Conservation (phyloP, 768 basidiomycete species). For the Sutorius australiensis region DNA sequence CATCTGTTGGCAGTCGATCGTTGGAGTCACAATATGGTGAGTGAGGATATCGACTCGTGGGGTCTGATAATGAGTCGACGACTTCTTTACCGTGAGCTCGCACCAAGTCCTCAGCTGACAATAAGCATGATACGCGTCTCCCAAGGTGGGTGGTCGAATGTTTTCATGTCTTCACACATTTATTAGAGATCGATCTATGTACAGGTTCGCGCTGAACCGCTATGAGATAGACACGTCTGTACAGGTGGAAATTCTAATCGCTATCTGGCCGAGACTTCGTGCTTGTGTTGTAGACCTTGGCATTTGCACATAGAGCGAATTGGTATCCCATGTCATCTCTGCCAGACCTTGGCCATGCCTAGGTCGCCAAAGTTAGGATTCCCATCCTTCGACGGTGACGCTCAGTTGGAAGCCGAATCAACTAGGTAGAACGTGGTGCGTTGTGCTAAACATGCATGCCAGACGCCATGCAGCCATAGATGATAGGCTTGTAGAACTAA, state of each 20-base stretch:
- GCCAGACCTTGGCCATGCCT: no score
- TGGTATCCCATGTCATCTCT: background rate
- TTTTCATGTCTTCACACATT: background rate
- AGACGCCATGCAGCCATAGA: background rate
- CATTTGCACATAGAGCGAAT: background rate
- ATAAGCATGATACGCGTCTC: background rate
- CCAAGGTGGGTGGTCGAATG: background rate
- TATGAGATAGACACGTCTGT: background rate
- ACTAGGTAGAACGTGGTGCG: no score
- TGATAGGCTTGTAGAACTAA: background rate
- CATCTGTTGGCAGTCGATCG: background rate
- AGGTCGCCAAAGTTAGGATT: no score
- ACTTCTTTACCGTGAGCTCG: background rate
- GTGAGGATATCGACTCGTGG: background rate
- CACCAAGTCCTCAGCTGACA: background rate
- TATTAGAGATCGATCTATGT: background rate
- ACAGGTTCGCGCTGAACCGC: background rate
- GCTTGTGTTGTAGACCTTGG: background rate
- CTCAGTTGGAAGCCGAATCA: no score
- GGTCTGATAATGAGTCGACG: background rate
- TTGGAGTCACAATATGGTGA: slow-evolving; percentile 4
- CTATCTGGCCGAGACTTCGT: background rate
- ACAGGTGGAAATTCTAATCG: background rate
- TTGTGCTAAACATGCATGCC: no score
- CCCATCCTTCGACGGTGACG: no score